Evolutionary conservation across 108 stramenopile species (phyloP).

Genomic region (Nitzschia sp.): DNA sequence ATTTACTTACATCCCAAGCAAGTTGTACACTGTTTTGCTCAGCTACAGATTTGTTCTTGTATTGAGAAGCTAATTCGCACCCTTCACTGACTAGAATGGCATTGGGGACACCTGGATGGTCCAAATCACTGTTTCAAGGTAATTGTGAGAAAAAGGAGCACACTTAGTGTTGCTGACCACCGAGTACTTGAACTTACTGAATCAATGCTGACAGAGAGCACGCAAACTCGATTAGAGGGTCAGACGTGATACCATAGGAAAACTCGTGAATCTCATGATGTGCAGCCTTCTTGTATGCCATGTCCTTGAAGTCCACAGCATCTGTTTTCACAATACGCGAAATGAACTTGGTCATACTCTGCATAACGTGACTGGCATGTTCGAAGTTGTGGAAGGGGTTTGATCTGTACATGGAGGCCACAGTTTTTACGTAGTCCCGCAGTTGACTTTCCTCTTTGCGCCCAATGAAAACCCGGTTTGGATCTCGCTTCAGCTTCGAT

Average conservation of each 20-base stretch:
- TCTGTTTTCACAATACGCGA: constrained; percentile 16
- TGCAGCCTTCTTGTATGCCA: background rate
- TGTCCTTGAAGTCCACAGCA: background rate
- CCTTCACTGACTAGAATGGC: constrained; percentile 40
- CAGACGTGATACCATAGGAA: constrained; percentile 22
- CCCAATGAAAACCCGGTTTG: background rate
- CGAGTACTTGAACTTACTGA: background rate
- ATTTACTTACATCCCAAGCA: constrained; percentile 26
- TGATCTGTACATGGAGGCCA: constrained; percentile 23
- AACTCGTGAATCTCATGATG: constrained; percentile 5
- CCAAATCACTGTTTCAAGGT: constrained; percentile 23
- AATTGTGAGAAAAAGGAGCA: background rate
- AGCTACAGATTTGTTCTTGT: constrained; percentile 42
- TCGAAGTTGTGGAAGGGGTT: constrained; percentile 37
- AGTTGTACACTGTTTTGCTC: constrained; percentile 41
- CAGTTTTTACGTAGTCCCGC: constrained; percentile 22
- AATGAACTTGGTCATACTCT: constrained; percentile 11
- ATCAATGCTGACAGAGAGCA: constrained; percentile 18
- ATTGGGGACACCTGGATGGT: constrained; percentile 48
- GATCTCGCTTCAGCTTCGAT: background rate
- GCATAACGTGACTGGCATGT: constrained; percentile 28
- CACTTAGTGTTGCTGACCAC: background rate
- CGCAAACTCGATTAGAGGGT: constrained; percentile 14
- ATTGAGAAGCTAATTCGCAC: constrained; percentile 22
- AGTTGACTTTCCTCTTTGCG: constrained; percentile 10